A percentile compares a stretch with the other conserved stretches of the same genome.
Conservation (phyloP, 768 basidiomycete genomes). For the Termitomyces sp. region DNA sequence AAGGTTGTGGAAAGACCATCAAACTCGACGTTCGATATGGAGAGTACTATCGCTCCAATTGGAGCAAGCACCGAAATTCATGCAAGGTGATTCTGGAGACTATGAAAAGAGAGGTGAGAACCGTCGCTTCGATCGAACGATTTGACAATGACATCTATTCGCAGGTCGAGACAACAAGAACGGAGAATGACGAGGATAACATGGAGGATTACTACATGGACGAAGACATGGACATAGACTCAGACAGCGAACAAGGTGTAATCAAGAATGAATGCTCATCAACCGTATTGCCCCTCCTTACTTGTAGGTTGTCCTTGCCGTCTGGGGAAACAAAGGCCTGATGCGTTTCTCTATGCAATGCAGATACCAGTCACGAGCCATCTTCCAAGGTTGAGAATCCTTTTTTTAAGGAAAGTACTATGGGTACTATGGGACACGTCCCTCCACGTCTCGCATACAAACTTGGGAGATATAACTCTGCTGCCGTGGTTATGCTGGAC, state of each 20-base stretch:
- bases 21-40: constrained; percentile 2
- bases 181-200: too few relatives aligned
- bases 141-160: not conserved
- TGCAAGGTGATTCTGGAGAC: not conserved
- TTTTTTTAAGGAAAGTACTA: not conserved
- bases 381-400: not conserved
- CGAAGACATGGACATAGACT: not conserved
- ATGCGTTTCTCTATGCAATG: not conserved
- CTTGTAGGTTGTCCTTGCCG: not conserved
- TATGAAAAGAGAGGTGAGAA: not conserved
- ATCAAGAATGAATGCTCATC: not conserved
- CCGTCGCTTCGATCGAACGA: not conserved
- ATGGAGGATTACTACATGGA: not conserved
- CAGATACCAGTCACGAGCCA: not conserved
- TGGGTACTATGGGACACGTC: not conserved
- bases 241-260: not conserved
- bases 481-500: not conserved
- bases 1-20: not conserved
- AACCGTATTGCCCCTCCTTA: not conserved
- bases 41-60: not conserved
- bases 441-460: not conserved
- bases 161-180: not conserved
- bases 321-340: not conserved
- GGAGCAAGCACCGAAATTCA: not conserved
- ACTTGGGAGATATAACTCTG: not conserved